Base-by-base conservation (phyloP, 345 rosid genomes). In the Geranium brycei region DNA sequence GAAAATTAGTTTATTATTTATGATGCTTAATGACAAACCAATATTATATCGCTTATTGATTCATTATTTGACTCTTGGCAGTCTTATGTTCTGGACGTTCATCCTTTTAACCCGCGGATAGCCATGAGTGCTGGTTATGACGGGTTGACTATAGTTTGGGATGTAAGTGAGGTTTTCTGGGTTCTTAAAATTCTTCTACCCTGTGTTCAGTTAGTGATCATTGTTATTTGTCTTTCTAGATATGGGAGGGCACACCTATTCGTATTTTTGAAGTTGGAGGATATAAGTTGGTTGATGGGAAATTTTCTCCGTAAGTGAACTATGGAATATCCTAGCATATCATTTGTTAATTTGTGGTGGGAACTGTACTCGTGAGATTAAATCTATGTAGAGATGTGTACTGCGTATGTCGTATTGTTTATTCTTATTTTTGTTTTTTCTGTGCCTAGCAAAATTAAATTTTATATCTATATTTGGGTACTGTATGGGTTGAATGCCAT, bases 101-200 rank as follows among this genome's bases (percentile, higher is more conserved):
- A 93, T 76, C 99, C 99, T 75, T 93, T 80, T 78, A 91, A 93
- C 75, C 97, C 97, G 41, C 85, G 97, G 75, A 88, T 93, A 69
- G 97, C 97, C 17, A 93, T 93, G 99, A 93, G 97, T 64, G 97
- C 99, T 76, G 99, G 99, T 67, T 93, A 93, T 72, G 99, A 93
- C 80, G 99, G 99, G 69, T 82, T 73, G 75, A 89, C 97, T 65
- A 93, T 93, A 67, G 81, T 93, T 69, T 93, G 99, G 97, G 99
- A 93, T 85, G 99, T 93, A 81, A 88, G 99, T 84, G 78, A 56
- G 53, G n/a, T 51, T 69, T 66, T 53, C 62, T 58, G 11, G 18
- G 57, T 68, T 66, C 40, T 35, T 55, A 19, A 17, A 19, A 57
- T 17, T 38, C 58, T 51, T 38, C 47, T 51, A 64, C 4, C 3